Evolutionary conservation across 129 eudicot genomes (phyloP).

Genomic region (Flaveria bidentis): DNA sequence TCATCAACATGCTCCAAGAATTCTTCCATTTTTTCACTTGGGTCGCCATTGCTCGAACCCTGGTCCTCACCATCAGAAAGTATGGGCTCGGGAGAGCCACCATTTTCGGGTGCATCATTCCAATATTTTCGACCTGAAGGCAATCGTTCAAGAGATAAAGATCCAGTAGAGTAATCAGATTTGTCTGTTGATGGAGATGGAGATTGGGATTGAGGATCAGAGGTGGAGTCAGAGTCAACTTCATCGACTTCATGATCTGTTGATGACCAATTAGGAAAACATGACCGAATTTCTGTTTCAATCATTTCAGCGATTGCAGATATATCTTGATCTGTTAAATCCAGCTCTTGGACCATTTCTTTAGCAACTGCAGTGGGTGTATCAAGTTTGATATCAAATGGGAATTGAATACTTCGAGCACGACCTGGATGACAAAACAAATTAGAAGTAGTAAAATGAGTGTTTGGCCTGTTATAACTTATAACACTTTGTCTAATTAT

Average conservation of each 20-base stretch:
- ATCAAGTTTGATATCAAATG: slow-evolving; percentile 48
- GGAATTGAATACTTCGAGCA: slow-evolving; percentile 53
- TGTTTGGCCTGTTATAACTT: background rate
- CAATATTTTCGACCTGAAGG: slow-evolving; percentile 72
- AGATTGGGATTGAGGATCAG: slow-evolving; percentile 35
- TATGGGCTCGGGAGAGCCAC: slow-evolving; percentile 48
- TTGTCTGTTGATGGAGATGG: slow-evolving; percentile 44
- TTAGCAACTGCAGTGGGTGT: slow-evolving; percentile 57
- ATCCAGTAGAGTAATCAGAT: slow-evolving; percentile 25
- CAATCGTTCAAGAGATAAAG: slow-evolving; percentile 48
- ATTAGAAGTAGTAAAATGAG: background rate
- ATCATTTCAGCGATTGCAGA: slow-evolving; percentile 58
- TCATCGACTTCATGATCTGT: slow-evolving; percentile 38
- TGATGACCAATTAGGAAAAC: slow-evolving; percentile 71
- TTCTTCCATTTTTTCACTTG: slow-evolving; percentile 23
- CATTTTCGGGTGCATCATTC: slow-evolving; percentile 59
- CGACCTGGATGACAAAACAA: slow-evolving; percentile 42
- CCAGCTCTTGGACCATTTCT: slow-evolving; percentile 64
- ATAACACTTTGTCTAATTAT: background rate
- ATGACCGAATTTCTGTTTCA: slow-evolving; percentile 62
- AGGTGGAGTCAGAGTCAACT: slow-evolving; percentile 19
- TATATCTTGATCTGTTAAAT: slow-evolving; percentile 61
- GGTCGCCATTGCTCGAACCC: background rate
- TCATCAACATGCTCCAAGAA: background rate
- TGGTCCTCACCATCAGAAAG: slow-evolving; percentile 39